phyloP scores from a whole-genome alignment of 768 basidiomycete genomes.

The Pleurotus platypus region DNA sequence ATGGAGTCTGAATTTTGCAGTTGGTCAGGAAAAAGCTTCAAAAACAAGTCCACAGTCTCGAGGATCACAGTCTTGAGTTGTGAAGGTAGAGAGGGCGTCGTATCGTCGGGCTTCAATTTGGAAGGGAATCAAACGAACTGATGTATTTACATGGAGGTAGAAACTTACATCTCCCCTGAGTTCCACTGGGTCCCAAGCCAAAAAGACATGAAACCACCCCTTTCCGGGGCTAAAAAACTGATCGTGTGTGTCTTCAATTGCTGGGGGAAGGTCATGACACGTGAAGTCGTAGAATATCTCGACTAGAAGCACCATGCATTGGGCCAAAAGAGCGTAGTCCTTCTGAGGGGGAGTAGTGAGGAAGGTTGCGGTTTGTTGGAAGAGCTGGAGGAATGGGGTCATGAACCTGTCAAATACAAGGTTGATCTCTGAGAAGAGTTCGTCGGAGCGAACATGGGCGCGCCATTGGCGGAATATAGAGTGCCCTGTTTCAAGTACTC shows the following conservation, averaged over 20 bases:
- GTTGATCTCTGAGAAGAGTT: slow-evolving; percentile 88
- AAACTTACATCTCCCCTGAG: slow-evolving; percentile 67
- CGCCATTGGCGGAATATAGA: slow-evolving; percentile 96
- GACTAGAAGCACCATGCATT: slow-evolving; percentile 72
- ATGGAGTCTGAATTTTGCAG: slow-evolving; percentile 61
- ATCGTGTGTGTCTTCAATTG: slow-evolving; percentile 83
- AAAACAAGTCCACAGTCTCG: slow-evolving; percentile 87
- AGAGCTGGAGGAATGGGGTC: slow-evolving; percentile 79
- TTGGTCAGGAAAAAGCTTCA: slow-evolving; percentile 81
- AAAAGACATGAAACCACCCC: slow-evolving; percentile 78
- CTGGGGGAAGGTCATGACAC: slow-evolving; percentile 92
- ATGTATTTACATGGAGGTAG: neutral
- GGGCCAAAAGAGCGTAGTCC: slow-evolving; percentile 55
- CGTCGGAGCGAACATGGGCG: slow-evolving; percentile 82
- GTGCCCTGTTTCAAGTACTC: slow-evolving; percentile 91
- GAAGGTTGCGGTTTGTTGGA: slow-evolving; percentile 58
- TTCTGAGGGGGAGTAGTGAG: slow-evolving; percentile 41
- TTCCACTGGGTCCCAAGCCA: slow-evolving; percentile 74
- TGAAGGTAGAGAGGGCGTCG: slow-evolving; percentile 81
- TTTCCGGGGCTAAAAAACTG: slow-evolving; percentile 72
- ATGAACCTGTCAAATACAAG: slow-evolving; percentile 83
- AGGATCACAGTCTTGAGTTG: slow-evolving; percentile 86
- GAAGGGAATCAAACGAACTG: too few species aligned
- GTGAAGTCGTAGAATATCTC: slow-evolving; percentile 94
- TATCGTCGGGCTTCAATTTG: slow-evolving; percentile 63